Evolutionary conservation across 1,284 basidiomycete species (phyloP).

Genomic region (Fistulinella staudtii): DNA sequence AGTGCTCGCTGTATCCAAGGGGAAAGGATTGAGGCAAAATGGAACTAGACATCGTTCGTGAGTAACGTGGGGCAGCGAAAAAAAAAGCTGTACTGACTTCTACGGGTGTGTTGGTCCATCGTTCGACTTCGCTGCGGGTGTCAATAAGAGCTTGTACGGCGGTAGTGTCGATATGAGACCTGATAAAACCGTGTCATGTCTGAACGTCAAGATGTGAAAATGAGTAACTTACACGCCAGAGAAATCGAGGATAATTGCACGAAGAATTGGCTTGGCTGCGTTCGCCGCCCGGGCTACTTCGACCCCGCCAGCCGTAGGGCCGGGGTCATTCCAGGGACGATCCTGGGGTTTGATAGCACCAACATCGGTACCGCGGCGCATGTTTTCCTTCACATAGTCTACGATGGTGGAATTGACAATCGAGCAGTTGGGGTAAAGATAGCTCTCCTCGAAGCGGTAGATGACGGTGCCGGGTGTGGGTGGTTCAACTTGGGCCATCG

Average conservation of each 20-base stretch:
- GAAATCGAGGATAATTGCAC: conserved; percentile 91
- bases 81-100: conserved; percentile 47
- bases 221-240: conserved; percentile 64
- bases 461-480: conserved; percentile 87
- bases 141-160: conserved; percentile 91
- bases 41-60: conserved; percentile 51
- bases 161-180: conserved; percentile 81
- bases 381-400: conserved; percentile 76
- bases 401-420: conserved; percentile 75
- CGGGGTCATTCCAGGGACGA: conserved; percentile 94
- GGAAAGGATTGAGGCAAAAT: conserved; percentile 85
- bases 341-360: conserved; percentile 61
- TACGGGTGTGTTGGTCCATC: conserved; percentile 79
- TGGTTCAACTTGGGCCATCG: conserved; percentile 68
- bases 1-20: conserved; percentile 93
- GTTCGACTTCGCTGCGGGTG: conserved; percentile 80
- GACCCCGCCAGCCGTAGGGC: conserved; percentile 52
- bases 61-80: neutral
- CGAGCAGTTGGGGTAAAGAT: conserved; percentile 91
- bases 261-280: conserved; percentile 62
- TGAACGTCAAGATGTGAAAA: neutral
- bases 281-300: conserved; percentile 51
- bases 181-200: conserved; percentile 28
- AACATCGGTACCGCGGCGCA: conserved; percentile 75
- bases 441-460: conserved; percentile 93